Percentiles rank a stretch among this genome's conserved stretches.
These are phyloP conservation scores for Xanthoparmelia taractica DNA, from an alignment of 495 filamentous ascomycete genomes.

Conservation along the genomic window DNA sequence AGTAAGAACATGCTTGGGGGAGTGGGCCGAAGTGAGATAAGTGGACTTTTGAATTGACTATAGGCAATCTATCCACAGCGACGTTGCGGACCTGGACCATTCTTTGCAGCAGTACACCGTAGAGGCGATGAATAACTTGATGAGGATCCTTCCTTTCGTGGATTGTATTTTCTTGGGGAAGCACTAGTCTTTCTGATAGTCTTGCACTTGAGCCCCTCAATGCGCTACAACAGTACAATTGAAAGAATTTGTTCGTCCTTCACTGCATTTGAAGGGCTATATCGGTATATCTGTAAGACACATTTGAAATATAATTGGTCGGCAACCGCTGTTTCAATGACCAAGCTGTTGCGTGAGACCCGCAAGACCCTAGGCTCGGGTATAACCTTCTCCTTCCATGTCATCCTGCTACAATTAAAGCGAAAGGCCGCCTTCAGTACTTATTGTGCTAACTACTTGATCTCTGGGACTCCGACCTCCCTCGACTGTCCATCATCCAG, in stretches of 20 bases:
- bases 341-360: not conserved
- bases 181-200: not conserved
- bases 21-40: not conserved
- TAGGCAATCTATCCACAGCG: too few relatives aligned
- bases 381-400: not conserved
- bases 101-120: too few relatives aligned
- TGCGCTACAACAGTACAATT: too few relatives aligned
- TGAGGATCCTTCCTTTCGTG: not conserved
- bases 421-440: not conserved
- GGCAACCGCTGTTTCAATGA: not conserved
- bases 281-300: not conserved
- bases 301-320: not conserved
- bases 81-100: too few relatives aligned
- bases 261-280: not conserved
- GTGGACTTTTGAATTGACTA: too few relatives aligned
- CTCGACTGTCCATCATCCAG: conserved; percentile 9
- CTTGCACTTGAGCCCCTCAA: not conserved
- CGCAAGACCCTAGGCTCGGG: not conserved
- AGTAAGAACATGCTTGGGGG: not conserved
- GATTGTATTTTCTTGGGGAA: not conserved
- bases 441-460: not conserved
- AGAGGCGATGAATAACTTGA: not conserved
- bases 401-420: not conserved
- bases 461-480: not conserved
- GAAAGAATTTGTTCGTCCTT: not conserved